Percentiles rank a stretch among this genome's conserved stretches.
Conservation (phyloP, 495 filamentous ascomycete genomes). For the Xylaria flabelliformis region DNA sequence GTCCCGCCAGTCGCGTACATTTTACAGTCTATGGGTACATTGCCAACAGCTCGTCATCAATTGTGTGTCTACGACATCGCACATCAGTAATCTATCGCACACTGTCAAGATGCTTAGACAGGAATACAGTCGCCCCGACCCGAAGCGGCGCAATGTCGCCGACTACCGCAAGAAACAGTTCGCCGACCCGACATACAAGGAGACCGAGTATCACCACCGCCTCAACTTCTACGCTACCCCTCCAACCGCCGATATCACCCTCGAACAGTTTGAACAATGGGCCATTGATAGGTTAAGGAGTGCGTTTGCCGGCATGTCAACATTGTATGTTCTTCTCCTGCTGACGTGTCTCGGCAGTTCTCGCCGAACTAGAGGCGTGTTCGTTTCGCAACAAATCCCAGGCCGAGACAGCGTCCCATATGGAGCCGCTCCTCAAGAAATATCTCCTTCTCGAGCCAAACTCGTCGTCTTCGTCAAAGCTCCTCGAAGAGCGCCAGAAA, state of each 20-base stretch:
- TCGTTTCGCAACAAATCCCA: conserved; percentile 88
- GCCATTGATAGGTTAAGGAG: conserved; percentile 90
- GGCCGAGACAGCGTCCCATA: conserved; percentile 77
- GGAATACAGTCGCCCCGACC: conserved; percentile 75
- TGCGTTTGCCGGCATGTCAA: conserved; percentile 39
- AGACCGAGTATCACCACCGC: conserved; percentile 78
- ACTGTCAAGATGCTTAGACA: conserved; percentile 71
- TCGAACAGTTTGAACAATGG: conserved; percentile 99
- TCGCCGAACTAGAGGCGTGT: conserved; percentile 94
- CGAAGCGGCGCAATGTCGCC: conserved; percentile 75
- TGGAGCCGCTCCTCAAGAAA: conserved; percentile 82
- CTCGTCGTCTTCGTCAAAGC: conserved; percentile 61
- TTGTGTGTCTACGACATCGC: not conserved
- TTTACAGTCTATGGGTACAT: not conserved
- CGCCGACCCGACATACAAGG: conserved; percentile 70
- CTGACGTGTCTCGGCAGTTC: conserved; percentile 56
- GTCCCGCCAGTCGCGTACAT: conserved; percentile 1
- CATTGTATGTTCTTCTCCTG: not conserved
- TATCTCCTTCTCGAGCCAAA: conserved; percentile 85
- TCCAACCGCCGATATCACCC: conserved; percentile 91
- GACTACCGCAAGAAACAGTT: conserved; percentile 89
- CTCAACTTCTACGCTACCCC: conserved; percentile 91
- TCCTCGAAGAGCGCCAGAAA: conserved; percentile 81
- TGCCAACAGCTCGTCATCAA: not conserved
- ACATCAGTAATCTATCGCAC: not conserved